Evolutionary conservation across 106 monocot genomes (phyloP).

Genomic region (Ottelia alismoides): DNA sequence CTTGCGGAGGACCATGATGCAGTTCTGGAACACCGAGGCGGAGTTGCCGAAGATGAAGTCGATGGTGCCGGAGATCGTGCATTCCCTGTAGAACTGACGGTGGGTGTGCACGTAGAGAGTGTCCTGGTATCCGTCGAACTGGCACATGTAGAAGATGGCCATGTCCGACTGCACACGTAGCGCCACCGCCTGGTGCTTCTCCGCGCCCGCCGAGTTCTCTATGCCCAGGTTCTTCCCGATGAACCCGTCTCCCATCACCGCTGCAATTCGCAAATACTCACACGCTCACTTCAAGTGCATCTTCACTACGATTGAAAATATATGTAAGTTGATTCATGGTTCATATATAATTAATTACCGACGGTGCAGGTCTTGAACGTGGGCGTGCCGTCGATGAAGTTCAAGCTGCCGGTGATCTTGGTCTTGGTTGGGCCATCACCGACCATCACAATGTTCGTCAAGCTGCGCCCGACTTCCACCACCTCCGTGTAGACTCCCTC

Average conservation of each 20-base stretch:
- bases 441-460: slow-evolving; percentile 35
- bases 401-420: slow-evolving; percentile 37
- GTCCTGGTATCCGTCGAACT: slow-evolving; percentile 37
- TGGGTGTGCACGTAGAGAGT: slow-evolving; percentile 34
- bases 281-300: neutral
- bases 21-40: slow-evolving; percentile 28
- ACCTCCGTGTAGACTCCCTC: slow-evolving; percentile 39
- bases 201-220: slow-evolving; percentile 33
- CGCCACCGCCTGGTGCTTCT: slow-evolving; percentile 43
- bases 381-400: slow-evolving; percentile 34
- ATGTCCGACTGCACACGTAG: slow-evolving; percentile 29
- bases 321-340: no score
- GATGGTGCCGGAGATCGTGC: slow-evolving; percentile 35
- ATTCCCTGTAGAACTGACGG: slow-evolving; percentile 31
- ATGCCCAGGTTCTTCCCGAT: slow-evolving; percentile 25
- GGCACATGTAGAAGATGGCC: slow-evolving; percentile 36
- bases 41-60: slow-evolving; percentile 39
- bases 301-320: neutral
- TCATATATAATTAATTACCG: slow-evolving; percentile 19
- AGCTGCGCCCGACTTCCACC: slow-evolving; percentile 11
- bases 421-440: slow-evolving; percentile 49
- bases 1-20: slow-evolving; percentile 15
- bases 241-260: slow-evolving; percentile 25
- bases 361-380: slow-evolving; percentile 47
- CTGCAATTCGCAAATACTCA: slow-evolving; percentile 6